Evolutionary conservation across 805 yeast genomes (phyloP).

Genomic region (Monosporozyma aquatica): DNA sequence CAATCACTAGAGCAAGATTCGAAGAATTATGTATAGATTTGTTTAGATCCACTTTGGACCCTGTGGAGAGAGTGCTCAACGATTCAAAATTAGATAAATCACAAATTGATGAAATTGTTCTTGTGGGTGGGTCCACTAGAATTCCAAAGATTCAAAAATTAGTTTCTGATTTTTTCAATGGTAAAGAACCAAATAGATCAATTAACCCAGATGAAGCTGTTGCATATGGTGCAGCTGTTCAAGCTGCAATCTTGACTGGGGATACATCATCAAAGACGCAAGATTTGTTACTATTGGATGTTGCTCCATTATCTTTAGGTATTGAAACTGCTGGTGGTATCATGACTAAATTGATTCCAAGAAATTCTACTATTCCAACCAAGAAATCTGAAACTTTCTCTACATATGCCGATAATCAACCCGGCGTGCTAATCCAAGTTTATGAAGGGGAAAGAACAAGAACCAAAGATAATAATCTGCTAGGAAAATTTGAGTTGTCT

Average conservation of each 20-base stretch:
- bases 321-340: conserved; percentile 99
- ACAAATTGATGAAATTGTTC: conserved; percentile 81
- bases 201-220: conserved; percentile 99
- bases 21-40: conserved; percentile 92
- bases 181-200: conserved; percentile 93
- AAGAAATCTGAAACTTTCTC: conserved; percentile 96
- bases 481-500: conserved; percentile 92
- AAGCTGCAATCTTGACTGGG: conserved; percentile 94
- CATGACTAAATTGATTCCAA: conserved; percentile 94
- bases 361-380: conserved; percentile 95
- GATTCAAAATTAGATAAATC: conserved; percentile 89
- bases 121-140: conserved; percentile 98
- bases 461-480: conserved; percentile 90
- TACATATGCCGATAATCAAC: conserved; percentile 96
- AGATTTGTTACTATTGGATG: conserved; percentile 89
- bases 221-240: conserved; percentile 98
- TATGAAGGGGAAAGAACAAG: conserved; percentile 97
- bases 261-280: conserved; percentile 94
- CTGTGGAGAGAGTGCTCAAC: conserved; percentile 89
- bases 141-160: conserved; percentile 94
- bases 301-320: conserved; percentile 95
- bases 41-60: conserved; percentile 89
- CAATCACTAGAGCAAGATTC: conserved; percentile 94
- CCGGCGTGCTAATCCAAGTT: conserved; percentile 96
- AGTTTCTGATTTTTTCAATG: conserved; percentile 93